Conservation (phyloP, 306 rosid species). For the Quercus variabilis region DNA sequence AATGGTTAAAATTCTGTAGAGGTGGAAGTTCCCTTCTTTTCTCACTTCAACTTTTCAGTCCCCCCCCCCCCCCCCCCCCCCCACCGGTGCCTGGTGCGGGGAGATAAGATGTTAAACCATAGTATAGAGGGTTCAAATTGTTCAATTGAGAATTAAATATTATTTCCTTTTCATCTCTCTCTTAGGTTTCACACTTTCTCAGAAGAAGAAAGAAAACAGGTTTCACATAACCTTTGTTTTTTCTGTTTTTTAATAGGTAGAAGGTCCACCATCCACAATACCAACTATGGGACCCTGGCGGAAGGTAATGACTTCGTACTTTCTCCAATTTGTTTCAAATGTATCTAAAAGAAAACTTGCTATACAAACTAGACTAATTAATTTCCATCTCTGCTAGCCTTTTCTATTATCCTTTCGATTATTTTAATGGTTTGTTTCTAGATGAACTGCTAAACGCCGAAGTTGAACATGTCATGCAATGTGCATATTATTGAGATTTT, state of each 20-base stretch:
- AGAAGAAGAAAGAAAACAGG: neutral
- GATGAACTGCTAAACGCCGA: neutral
- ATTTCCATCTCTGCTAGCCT: neutral
- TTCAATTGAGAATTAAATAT: neutral
- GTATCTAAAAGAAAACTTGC: neutral
- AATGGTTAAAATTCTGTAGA: neutral
- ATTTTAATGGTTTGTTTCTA: neutral
- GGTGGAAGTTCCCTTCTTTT: neutral
- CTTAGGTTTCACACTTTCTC: slow-evolving; percentile 12
- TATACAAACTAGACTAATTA: neutral
- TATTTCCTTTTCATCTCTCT: neutral
- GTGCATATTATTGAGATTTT: neutral
- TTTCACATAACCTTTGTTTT: slow-evolving; percentile 12
- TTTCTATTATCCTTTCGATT: neutral
- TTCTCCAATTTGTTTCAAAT: neutral
- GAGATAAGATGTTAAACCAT: neutral
- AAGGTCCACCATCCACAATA: slow-evolving; percentile 66
- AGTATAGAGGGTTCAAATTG: neutral
- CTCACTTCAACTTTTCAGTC: neutral
- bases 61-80: too few relatives aligned
- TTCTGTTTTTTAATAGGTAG: slow-evolving; percentile 49
- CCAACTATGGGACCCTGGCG: slow-evolving; percentile 98
- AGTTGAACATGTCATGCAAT: neutral
- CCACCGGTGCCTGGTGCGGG: rapidly evolving
- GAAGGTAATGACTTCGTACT: slow-evolving; percentile 50